Evolutionary conservation across 805 yeast species (phyloP).

Genomic region (Saccharomycopsis olivae): DNA sequence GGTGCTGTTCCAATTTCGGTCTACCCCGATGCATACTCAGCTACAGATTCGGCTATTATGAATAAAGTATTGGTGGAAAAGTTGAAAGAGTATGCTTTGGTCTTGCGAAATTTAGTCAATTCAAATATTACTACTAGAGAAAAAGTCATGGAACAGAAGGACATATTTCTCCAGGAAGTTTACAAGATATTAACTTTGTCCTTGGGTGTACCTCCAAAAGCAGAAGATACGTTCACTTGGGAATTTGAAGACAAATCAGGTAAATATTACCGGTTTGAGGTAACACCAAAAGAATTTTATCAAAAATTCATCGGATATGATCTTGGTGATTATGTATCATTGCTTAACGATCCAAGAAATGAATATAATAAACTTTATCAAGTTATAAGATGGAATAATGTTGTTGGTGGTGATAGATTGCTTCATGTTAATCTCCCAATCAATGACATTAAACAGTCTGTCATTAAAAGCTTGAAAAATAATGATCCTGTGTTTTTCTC

Average conservation of each 20-base stretch:
- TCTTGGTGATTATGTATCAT: slow-evolving; percentile 41
- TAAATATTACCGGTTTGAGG: slow-evolving; percentile 34
- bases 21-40: slow-evolving; percentile 58
- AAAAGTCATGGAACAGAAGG: slow-evolving; percentile 27
- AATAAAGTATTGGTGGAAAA: slow-evolving; percentile 57
- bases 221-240: slow-evolving; percentile 59
- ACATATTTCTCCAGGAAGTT: slow-evolving; percentile 46
- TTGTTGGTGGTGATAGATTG: slow-evolving; percentile 59
- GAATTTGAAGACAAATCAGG: slow-evolving; percentile 65
- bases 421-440: slow-evolving; percentile 61
- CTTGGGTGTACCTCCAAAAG: slow-evolving; percentile 72
- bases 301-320: slow-evolving; percentile 42
- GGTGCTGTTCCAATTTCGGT: slow-evolving; percentile 68
- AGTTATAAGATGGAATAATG: slow-evolving; percentile 67
- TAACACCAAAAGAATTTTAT: slow-evolving; percentile 62
- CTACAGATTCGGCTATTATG: slow-evolving; percentile 39
- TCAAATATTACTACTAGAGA: slow-evolving; percentile 33
- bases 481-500: slow-evolving; percentile 84
- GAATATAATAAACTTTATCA: slow-evolving; percentile 50
- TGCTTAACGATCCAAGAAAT: slow-evolving; percentile 79
- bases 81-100: slow-evolving; percentile 69
- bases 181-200: slow-evolving; percentile 57
- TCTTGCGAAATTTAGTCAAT: slow-evolving; percentile 39
- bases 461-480: slow-evolving; percentile 55
- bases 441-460: slow-evolving; percentile 44